Conservation (phyloP, 441 rosid genomes). For the Francoa sonchifolia region DNA sequence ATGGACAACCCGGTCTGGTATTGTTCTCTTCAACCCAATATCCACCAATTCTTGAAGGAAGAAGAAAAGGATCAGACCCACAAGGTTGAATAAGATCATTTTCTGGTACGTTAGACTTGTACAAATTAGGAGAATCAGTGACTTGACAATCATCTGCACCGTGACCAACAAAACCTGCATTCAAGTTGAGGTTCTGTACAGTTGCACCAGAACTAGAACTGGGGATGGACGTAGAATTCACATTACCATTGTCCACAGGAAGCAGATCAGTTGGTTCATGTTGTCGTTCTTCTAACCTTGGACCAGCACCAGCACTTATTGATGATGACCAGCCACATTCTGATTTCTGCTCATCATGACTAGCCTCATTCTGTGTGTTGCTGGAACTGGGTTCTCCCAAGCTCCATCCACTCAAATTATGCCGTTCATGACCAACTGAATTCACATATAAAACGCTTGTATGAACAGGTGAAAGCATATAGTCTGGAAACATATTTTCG, state of each 20-base stretch:
- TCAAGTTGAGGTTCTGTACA: conserved; percentile 44
- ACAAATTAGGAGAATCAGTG: conserved; percentile 23
- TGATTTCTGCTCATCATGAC: conserved; percentile 23
- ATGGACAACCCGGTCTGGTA: conserved; percentile 34
- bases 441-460: conserved; percentile 22
- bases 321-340: conserved; percentile 34
- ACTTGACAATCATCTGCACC: conserved; percentile 27
- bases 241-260: conserved; percentile 20
- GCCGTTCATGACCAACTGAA: conserved; percentile 43
- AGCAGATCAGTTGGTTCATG: conserved; percentile 23
- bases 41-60: conserved; percentile 32
- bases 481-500: conserved; percentile 32
- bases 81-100: conserved; percentile 20
- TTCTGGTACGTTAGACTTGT: conserved; percentile 28
- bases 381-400: conserved; percentile 45
- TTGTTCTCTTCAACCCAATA: conserved; percentile 26
- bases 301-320: conserved; percentile 19
- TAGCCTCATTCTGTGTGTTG: conserved; percentile 21
- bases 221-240: conserved; percentile 20
- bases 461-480: conserved; percentile 28
- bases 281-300: conserved; percentile 29
- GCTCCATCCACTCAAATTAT: conserved; percentile 34
- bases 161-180: conserved; percentile 40
- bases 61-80: conserved; percentile 21
- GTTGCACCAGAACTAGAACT: conserved; percentile 23